These are phyloP conservation scores for Xylariaceae sp. DNA, from an alignment of 2,329 filamentous ascomycete species.

Conservation along the genomic window DNA sequence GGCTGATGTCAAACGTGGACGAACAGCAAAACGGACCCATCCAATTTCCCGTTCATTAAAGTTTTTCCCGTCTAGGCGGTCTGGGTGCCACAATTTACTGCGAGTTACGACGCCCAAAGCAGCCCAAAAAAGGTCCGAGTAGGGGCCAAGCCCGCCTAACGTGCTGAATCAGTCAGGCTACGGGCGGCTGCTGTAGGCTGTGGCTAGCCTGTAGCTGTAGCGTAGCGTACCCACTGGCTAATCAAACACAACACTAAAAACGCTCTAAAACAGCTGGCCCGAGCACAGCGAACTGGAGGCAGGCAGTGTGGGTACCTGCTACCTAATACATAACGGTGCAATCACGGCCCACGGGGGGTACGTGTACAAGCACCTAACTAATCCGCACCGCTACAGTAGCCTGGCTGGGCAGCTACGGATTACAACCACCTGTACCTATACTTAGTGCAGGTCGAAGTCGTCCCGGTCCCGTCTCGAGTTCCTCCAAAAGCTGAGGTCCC, in stretches of 20 bases:
- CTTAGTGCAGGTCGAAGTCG: background rate
- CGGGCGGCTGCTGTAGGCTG: too few species aligned
- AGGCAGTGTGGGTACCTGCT: too few species aligned
- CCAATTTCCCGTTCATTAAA: constrained; percentile 22
- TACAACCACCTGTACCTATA: background rate
- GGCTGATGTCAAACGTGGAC: constrained; percentile 10
- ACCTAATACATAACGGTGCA: too few species aligned
- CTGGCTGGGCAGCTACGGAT: too few species aligned
- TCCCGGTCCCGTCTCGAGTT: background rate
- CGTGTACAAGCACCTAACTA: too few species aligned
- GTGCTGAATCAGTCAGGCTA: background rate
- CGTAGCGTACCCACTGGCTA: too few species aligned
- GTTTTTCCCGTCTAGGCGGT: constrained; percentile 10
- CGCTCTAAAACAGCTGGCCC: too few species aligned
- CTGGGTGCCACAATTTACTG: background rate
- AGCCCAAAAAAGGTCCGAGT: background rate
- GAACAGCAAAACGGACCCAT: constrained; percentile 7
- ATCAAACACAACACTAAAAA: too few species aligned
- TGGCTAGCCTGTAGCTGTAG: background rate
- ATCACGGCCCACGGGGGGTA: too few species aligned
- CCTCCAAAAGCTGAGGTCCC: background rate
- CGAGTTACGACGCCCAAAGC: background rate
- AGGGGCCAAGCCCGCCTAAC: background rate
- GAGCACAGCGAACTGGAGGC: too few species aligned
- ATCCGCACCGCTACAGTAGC: too few species aligned